Evolutionary conservation across 495 filamentous ascomycete species (phyloP), one percentile per base, ranked within the genome.

Genomic region (Aspergillus incahuasiensis): DNA sequence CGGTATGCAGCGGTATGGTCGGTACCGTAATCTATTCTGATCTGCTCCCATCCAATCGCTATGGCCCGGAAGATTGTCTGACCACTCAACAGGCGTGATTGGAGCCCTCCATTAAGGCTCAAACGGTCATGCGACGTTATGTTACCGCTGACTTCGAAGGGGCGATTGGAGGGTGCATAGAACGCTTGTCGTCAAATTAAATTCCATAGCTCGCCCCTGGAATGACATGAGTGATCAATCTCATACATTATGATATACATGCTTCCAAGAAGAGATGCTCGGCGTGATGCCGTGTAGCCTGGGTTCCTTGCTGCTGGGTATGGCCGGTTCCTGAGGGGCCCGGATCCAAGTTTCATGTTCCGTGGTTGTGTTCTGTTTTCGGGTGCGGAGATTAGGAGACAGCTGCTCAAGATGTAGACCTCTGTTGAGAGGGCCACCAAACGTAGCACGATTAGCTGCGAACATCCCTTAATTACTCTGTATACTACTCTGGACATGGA

Each of bases 51-150:
- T 12, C 55, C 55, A 57, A 52, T 41, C 0, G 30, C 0, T 25
- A 21, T 34, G 3, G 3, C 13, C 13, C 5, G 11, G 22, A 8
- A 39, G 9, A 39, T 35, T 38, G 16, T 2, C 2, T 13, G 11
- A 6, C 54, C 55, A 57, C 44, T 47, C 20, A 40, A 16, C 12
- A 12, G 9, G 12, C 32, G 32, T 12, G 9, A 9, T 35, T 9
- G 6, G 32, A 50, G 11, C 41, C 45, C 46, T 38, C 30, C 41
- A 24, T 21, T 24, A 38, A 43, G 40, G 38, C 32, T 28, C 50
- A 57, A 57, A 41, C 35, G 47, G 48, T 57, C 28, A 39, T 51
- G 54, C 16, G 30, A 45, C 47, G 54, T 50, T 56, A 45, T 24
- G 25, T 28, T 52, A 54, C 25, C 19, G 9, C 16, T 24, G 30